A percentile compares a stretch with the other conserved stretches of the same genome.
These are phyloP conservation scores for Misopates orontium DNA, from an alignment of 257 asterid genomes.

Conservation along the genomic window DNA sequence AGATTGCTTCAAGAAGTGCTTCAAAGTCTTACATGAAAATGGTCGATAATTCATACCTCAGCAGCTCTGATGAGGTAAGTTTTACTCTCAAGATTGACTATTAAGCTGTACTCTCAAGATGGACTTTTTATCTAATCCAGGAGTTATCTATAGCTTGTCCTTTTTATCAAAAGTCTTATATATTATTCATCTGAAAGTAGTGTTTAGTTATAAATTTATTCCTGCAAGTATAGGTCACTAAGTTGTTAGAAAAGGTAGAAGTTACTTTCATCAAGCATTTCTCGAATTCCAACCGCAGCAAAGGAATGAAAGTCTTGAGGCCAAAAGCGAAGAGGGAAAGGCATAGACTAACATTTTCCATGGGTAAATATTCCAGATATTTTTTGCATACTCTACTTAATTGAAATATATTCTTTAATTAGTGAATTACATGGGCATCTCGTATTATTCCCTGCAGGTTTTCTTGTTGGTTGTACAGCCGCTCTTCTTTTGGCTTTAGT, in stretches of 20 bases:
- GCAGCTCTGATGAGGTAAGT: constrained; percentile 61
- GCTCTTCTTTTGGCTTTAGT: constrained; percentile 49
- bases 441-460: constrained; percentile 37
- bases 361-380: constrained; percentile 33
- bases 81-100: neutral
- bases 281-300: constrained; percentile 49
- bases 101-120: neutral
- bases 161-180: neutral
- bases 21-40: constrained; percentile 51
- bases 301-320: constrained; percentile 52
- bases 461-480: constrained; percentile 50
- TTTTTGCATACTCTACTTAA: neutral
- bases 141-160: too few species aligned
- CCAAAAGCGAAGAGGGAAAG: constrained; percentile 41
- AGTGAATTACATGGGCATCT: neutral
- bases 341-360: constrained; percentile 45
- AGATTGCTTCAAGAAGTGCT: constrained; percentile 52
- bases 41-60: constrained; percentile 53
- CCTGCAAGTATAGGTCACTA: constrained; percentile 36
- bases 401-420: neutral
- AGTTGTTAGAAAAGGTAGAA: constrained; percentile 58
- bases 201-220: neutral
- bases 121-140: neutral
- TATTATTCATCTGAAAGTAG: too few species aligned
- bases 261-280: constrained; percentile 57